Conservation (phyloP, 305 asterid genomes). For the Solanum hybrid region DNA sequence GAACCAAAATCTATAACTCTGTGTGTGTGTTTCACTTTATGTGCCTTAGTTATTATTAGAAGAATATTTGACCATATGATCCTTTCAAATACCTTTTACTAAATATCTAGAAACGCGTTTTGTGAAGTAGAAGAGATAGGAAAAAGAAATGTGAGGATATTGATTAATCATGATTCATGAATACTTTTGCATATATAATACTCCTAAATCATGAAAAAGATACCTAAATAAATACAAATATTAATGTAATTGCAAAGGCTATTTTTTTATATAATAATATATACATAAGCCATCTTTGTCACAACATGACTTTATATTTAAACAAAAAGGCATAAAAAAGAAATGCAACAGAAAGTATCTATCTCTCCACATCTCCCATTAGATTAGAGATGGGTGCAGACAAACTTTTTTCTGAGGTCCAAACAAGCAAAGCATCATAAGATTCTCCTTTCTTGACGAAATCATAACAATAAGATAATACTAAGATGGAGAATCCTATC, state of each 20-base stretch:
- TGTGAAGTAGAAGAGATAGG: neutral
- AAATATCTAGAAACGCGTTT: neutral
- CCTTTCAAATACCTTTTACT: neutral
- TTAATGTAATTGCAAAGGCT: constrained; percentile 2
- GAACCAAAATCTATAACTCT: neutral
- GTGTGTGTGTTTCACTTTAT: neutral
- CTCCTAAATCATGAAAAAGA: neutral
- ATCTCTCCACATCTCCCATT: constrained; percentile 7
- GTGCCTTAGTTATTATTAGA: neutral
- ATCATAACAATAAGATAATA: constrained; percentile 16
- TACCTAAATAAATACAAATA: neutral
- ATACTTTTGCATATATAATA: neutral
- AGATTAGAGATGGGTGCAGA: constrained; percentile 3
- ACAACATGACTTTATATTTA: constrained; percentile 1
- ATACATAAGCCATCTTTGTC: constrained; percentile 13
- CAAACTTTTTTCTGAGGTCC: constrained; percentile 17
- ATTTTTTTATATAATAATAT: neutral
- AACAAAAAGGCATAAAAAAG: neutral
- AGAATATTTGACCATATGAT: neutral
- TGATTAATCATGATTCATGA: neutral
- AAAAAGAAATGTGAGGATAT: neutral
- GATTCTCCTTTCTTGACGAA: constrained; percentile 18
- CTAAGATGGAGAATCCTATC: constrained; percentile 20
- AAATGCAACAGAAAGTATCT: constrained; percentile 1
- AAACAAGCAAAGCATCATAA: constrained; percentile 20